These are phyloP conservation scores for Candida dubliniensis DNA, from an alignment of 1,139 yeast species.

Conservation along the genomic window DNA sequence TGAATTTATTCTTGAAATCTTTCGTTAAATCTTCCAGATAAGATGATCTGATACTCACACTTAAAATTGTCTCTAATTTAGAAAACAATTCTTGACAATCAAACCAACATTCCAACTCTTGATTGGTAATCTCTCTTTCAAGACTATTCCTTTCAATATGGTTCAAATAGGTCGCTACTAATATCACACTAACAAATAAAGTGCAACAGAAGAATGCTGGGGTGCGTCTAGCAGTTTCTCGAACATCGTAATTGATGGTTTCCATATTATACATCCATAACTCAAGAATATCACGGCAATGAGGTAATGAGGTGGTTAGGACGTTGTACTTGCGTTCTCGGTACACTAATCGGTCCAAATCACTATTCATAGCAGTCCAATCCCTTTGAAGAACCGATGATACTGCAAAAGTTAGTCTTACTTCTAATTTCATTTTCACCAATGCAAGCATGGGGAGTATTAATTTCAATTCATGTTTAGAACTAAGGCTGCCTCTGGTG, in stretches of 20 bases:
- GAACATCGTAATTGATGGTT: slow-evolving; percentile 55
- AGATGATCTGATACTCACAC: slow-evolving; percentile 29
- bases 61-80: slow-evolving; percentile 52
- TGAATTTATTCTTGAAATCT: slow-evolving; percentile 6
- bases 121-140: slow-evolving; percentile 32
- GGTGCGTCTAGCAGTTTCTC: slow-evolving; percentile 63
- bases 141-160: slow-evolving; percentile 45
- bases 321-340: slow-evolving; percentile 54
- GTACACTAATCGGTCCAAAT: slow-evolving; percentile 34
- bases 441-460: slow-evolving; percentile 63
- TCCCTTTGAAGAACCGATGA: slow-evolving; percentile 59
- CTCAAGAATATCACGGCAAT: slow-evolving; percentile 59
- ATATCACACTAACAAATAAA: slow-evolving; percentile 57
- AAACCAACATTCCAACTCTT: slow-evolving; percentile 51
- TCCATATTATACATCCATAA: slow-evolving; percentile 71
- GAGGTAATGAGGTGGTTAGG: slow-evolving; percentile 55
- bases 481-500: slow-evolving; percentile 49
- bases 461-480: slow-evolving; percentile 57
- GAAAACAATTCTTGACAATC: slow-evolving; percentile 51
- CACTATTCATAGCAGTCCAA: slow-evolving; percentile 63
- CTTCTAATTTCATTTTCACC: slow-evolving; percentile 62
- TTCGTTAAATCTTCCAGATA: slow-evolving; percentile 57
- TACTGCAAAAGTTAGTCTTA: slow-evolving; percentile 58
- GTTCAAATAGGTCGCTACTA: slow-evolving; percentile 61
- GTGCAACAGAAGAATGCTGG: slow-evolving; percentile 75